These are phyloP conservation scores for Phytopythium chamaehyphon DNA, from an alignment of 352 stramenopile genomes.

Conservation along the genomic window DNA sequence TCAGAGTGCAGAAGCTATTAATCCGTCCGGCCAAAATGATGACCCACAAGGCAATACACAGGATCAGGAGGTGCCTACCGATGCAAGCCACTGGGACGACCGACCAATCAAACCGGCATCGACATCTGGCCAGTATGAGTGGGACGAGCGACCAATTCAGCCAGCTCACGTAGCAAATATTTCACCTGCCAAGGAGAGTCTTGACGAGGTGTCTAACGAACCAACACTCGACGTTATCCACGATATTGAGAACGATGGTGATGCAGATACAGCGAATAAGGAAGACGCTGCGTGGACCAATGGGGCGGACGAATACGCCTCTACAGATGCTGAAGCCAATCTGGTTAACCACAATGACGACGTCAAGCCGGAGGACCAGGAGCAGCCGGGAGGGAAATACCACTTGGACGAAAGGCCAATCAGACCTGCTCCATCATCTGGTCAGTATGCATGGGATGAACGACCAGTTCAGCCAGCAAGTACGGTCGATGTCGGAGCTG, in stretches of 20 bases:
- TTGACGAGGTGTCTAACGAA: neutral
- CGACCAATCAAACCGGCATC: constrained; percentile 2
- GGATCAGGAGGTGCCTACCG: neutral
- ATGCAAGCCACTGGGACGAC: constrained; percentile 5
- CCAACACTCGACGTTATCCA: neutral
- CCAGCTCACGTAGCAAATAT: neutral
- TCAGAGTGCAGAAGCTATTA: too few relatives aligned
- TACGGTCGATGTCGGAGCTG: neutral
- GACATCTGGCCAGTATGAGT: neutral
- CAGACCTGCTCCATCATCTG: neutral
- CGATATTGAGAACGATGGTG: neutral
- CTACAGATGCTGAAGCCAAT: too few relatives aligned
- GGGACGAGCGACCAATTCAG: constrained; percentile 15
- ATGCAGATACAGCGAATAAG: neutral
- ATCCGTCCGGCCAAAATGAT: too few relatives aligned
- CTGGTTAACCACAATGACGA: too few relatives aligned
- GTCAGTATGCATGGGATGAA: constrained; percentile 8
- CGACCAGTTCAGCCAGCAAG: constrained; percentile 6
- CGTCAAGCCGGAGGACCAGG: too few relatives aligned
- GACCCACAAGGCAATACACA: too few relatives aligned
- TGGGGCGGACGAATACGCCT: too few relatives aligned
- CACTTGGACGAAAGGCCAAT: constrained; percentile 4
- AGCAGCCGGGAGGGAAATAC: too few relatives aligned
- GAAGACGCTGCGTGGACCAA: neutral
- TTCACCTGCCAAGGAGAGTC: neutral